Base-by-base conservation (phyloP, 345 rosid genomes). In the Melaleuca alternifolia region DNA sequence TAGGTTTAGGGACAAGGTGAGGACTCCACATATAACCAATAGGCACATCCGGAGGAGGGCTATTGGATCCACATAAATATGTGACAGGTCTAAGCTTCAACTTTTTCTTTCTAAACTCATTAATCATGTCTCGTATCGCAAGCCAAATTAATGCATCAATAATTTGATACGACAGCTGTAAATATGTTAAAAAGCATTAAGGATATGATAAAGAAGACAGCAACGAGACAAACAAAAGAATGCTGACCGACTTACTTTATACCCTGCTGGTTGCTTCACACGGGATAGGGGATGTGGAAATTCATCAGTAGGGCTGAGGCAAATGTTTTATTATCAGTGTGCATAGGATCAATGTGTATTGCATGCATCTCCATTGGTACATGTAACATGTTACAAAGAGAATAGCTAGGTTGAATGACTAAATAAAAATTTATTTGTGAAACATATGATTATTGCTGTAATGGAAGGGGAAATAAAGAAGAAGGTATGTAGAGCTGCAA, bases 271-370 rank as follows among this genome's bases (percentile, higher is more conserved):
- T 85, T 91, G 93, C 89, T 75, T 93, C 85, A 93, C 93, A 51
- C 92, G 92, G 46, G 94, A 93, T 51, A 93, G 76, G n/a, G 93
- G 94, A 88, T 93, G 94, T 10, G 94, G 93, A 84, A 91, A 93
- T 88, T 93, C 94, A 88, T 90, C 88, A 62, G 94, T 93, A 82
- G 93, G 93, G 87, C 94, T 93, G 91, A 56, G 30, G 56, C 86
- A 86, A 51, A 83, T 79, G 57, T 33, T 84, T 48, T 48, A 50
- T 46, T 46, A 50, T 82, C 84, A 82, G 51, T 30, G 85, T 26
- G 56, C 84, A 51, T 28, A 26, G 57, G 20, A 50, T 50, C 24
- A 48, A 30, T 37, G 53, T 16, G 46, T 83, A 51, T 20, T 11
- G 84, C 84, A 44, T 51, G 21, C 11, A 16, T 83, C 84, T 83